Evolutionary conservation across 257 asterid genomes (phyloP).

Genomic region (Forsythia suspensa): DNA sequence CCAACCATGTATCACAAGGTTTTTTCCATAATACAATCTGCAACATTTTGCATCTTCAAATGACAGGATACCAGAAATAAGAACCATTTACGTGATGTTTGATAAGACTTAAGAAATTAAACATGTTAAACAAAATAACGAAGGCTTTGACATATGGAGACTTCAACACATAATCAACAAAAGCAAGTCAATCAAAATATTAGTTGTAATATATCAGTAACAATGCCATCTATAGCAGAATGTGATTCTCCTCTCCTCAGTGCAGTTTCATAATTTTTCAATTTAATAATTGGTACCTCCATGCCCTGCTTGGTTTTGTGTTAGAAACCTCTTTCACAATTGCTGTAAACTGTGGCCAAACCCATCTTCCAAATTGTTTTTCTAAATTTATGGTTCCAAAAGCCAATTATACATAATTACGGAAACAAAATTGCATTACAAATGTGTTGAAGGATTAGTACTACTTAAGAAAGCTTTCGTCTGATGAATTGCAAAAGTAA

Average conservation of each 20-base stretch:
- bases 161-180: not conserved
- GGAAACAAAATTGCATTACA: not conserved
- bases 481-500: not conserved
- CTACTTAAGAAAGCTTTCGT: too few relatives aligned
- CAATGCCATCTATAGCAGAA: not conserved
- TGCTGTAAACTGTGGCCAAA: not conserved
- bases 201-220: not conserved
- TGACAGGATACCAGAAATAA: conserved; percentile 6
- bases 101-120: not conserved
- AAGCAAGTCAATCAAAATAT: not conserved
- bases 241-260: not conserved
- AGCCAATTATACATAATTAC: not conserved
- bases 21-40: conserved; percentile 38
- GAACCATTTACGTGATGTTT: not conserved
- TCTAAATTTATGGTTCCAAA: not conserved
- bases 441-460: not conserved
- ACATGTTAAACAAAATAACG: not conserved
- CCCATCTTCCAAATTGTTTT: not conserved
- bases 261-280: not conserved
- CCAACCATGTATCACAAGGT: conserved; percentile 32
- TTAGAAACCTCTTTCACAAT: not conserved
- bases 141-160: not conserved
- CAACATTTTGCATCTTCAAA: conserved; percentile 32
- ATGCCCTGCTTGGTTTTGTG: not conserved
- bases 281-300: not conserved